Evolutionary conservation across 257 asterid genomes (phyloP).

Genomic region (Solanum clarkiae): DNA sequence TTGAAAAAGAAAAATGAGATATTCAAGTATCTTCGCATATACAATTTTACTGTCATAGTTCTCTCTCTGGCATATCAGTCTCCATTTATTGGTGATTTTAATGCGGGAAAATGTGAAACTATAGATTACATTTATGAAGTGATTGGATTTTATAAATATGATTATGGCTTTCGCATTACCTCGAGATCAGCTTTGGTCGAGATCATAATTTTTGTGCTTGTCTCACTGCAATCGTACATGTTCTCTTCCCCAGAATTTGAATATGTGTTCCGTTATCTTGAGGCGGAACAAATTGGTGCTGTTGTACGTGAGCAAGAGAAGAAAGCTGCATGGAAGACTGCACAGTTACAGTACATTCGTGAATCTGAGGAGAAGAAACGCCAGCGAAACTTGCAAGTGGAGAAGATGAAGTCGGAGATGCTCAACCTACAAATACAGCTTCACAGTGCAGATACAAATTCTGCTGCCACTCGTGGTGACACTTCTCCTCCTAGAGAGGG

Average conservation of each 20-base stretch:
- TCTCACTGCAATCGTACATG: conserved; percentile 93
- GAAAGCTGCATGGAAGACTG: conserved; percentile 93
- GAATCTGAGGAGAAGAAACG: conserved; percentile 81
- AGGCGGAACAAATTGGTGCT: conserved; percentile 98
- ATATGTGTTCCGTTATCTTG: conserved; percentile 98
- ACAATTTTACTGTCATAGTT: conserved; percentile 86
- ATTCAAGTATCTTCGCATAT: conserved; percentile 72
- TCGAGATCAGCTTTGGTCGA: conserved; percentile 98
- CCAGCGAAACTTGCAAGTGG: conserved; percentile 91
- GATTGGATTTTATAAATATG: conserved; percentile 92
- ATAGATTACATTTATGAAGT: conserved; percentile 84
- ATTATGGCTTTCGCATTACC: conserved; percentile 94
- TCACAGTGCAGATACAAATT: conserved; percentile 59
- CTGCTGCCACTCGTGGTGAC: conserved; percentile 36
- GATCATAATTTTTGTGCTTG: conserved; percentile 79
- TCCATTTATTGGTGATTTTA: conserved; percentile 76
- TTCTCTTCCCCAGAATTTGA: conserved; percentile 90
- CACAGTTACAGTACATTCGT: conserved; percentile 81
- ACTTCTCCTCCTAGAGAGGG: conserved; percentile 58
- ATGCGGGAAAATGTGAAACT: conserved; percentile 73
- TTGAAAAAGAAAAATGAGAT: conserved; percentile 86
- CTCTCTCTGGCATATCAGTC: conserved; percentile 96
- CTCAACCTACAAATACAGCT: conserved; percentile 90
- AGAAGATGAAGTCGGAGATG: conserved; percentile 99
- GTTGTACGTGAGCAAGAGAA: conserved; percentile 94